Evolutionary conservation across 352 stramenopile genomes (phyloP).

Genomic region (Thalassiosira gravida): DNA sequence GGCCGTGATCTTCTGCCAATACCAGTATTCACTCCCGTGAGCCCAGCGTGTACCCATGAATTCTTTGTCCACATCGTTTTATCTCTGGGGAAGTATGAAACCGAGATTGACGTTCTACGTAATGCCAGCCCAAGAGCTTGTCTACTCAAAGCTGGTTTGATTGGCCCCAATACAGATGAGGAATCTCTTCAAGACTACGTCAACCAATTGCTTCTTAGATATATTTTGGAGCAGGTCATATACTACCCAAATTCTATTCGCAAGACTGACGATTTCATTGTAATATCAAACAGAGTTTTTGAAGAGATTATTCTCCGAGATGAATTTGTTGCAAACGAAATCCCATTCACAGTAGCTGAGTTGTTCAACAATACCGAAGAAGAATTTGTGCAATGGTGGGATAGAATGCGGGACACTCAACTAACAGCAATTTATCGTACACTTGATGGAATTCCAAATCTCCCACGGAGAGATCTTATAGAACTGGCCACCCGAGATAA

Average conservation of each 20-base stretch:
- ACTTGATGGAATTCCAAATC: not conserved
- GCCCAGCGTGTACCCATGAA: not conserved
- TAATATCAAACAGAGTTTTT: slow-evolving; percentile 19
- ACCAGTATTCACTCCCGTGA: not conserved
- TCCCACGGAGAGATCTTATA: slow-evolving; percentile 17
- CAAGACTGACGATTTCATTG: slow-evolving; percentile 30
- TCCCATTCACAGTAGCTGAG: slow-evolving; percentile 26
- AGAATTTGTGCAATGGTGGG: slow-evolving; percentile 16
- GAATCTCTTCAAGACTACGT: not conserved
- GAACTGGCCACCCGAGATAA: slow-evolving; percentile 3
- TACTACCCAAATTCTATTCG: slow-evolving; percentile 31
- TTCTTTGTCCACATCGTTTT: not conserved
- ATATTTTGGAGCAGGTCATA: slow-evolving; percentile 27
- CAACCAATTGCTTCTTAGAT: slow-evolving; percentile 4
- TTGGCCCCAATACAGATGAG: slow-evolving; percentile 13
- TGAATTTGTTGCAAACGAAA: slow-evolving; percentile 16
- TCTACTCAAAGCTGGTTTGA: slow-evolving; percentile 35
- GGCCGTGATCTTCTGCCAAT: not conserved
- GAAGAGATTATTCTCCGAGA: slow-evolving; percentile 14
- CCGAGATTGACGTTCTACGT: slow-evolving; percentile 41
- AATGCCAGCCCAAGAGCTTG: slow-evolving; percentile 2
- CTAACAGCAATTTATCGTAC: slow-evolving; percentile 13
- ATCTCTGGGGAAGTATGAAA: slow-evolving; percentile 38
- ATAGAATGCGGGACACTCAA: slow-evolving; percentile 1
- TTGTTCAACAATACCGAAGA: slow-evolving; percentile 3